phyloP scores from a whole-genome alignment of 2,329 filamentous ascomycete species.

The Colletotrichum lini region DNA sequence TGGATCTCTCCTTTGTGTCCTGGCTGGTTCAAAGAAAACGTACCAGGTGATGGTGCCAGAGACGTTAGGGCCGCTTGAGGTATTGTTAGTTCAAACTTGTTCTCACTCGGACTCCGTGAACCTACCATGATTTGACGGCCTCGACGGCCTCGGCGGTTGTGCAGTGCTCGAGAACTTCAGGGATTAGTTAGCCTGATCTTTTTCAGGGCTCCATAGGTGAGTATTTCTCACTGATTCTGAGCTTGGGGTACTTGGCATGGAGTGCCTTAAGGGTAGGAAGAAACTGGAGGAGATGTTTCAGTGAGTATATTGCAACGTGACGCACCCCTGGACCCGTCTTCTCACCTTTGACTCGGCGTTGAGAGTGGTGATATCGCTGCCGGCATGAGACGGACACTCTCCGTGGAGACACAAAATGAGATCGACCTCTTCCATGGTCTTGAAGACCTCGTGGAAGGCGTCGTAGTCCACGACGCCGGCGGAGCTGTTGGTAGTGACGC shows the following conservation, averaged over 20 bases:
- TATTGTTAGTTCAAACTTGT: conserved; percentile 49
- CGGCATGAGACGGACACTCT: conserved; percentile 72
- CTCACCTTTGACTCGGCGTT: conserved; percentile 74
- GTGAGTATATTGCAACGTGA: not conserved
- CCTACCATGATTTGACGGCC: conserved; percentile 67
- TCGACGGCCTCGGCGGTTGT: conserved; percentile 86
- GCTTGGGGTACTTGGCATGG: conserved; percentile 80
- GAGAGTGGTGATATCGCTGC: conserved; percentile 66
- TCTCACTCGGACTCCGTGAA: too few relatives aligned
- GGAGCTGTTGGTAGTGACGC: conserved; percentile 76
- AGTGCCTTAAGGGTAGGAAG: conserved; percentile 83
- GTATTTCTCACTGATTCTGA: conserved; percentile 64
- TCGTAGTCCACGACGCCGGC: conserved; percentile 80
- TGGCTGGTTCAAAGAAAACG: conserved; percentile 21
- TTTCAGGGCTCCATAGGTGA: too few relatives aligned
- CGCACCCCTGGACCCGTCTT: not conserved
- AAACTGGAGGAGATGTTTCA: conserved; percentile 63
- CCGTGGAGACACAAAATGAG: conserved; percentile 95
- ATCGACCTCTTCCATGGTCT: conserved; percentile 88
- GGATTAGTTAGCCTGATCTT: not conserved
- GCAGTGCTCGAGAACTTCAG: conserved; percentile 81
- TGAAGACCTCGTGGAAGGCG: conserved; percentile 83
- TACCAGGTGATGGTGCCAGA: conserved; percentile 59
- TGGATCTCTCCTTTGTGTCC: not conserved
- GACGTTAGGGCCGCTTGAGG: conserved; percentile 82